Evolutionary conservation across 352 stramenopile species (phyloP), one percentile per base, ranked within the genome.

Genomic region (Phytophthora aleatoria): DNA sequence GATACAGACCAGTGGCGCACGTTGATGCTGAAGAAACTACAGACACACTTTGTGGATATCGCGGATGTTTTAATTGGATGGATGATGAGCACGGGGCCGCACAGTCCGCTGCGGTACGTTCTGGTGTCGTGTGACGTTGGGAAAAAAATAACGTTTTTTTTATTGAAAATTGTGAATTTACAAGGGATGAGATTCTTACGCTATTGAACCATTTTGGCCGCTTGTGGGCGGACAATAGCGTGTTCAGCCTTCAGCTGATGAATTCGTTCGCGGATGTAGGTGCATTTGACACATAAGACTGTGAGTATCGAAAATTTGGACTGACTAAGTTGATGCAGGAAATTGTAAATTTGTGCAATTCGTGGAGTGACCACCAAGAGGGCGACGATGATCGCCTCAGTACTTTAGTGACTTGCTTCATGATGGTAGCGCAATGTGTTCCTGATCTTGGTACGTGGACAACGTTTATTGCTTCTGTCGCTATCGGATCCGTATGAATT

Each of bases 41-140:
- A 90, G 68, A 41, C 63, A 16, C 81, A 90, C 42, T 92, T 92
- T 70, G 80, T 92, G 15, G 80, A 90, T 54, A 76, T 90, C 12
- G 83, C 83, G 5, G 81, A 92, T 27, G 76, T 90, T 15, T 56
- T 90, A 7, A 77, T 92, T 49, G 81, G 77, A 31, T 92, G 83
- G 83, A 82, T 77, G 11, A 88, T 85, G 76, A 86, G 56, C 30
- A 67, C 76, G 15, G 69, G 61, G n/a, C 65, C 74, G 6, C 30
- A 56, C 7, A 77, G 57, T 30, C 50, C 27, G 5, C 65, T 87
- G 13, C 61, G 80, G 82, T 91, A 64, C 13, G 41, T 27, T 35
- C 20, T 58, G 45, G 26, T 42, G 15, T 39, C 12, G 24, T 49
- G 24, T 16, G 24, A 50, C 20, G 12, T 35, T 50, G 26, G 11